Conservation (phyloP, 2,329 filamentous ascomycete genomes). For the Ceratocystiopsis sp. region DNA sequence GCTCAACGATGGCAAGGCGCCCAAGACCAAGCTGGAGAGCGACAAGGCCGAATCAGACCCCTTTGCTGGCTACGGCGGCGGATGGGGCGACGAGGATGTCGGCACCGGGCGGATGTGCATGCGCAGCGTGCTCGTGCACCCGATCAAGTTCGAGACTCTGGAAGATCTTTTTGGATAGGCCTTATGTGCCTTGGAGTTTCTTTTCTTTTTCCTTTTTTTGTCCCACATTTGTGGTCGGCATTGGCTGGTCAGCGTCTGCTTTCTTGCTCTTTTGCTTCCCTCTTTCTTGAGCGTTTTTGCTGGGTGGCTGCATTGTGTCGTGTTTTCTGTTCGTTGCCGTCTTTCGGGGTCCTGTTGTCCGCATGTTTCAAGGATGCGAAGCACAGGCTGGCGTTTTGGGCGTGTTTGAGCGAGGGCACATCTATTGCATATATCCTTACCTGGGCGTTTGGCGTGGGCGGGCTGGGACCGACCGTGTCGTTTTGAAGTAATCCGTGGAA, state of each 20-base stretch:
- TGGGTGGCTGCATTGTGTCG: too few relatives aligned
- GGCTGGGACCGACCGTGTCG: too few relatives aligned
- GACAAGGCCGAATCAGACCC: slow-evolving; percentile 26
- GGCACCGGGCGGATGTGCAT: slow-evolving; percentile 57
- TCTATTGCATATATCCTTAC: too few relatives aligned
- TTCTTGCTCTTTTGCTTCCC: not conserved
- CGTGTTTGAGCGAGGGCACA: too few relatives aligned
- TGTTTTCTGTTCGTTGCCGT: too few relatives aligned
- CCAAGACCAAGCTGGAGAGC: slow-evolving; percentile 3
- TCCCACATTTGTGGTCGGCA: not conserved
- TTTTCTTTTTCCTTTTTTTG: slow-evolving; percentile 18
- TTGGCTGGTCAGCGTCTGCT: not conserved
- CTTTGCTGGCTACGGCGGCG: slow-evolving; percentile 19
- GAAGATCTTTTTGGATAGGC: slow-evolving; percentile 5
- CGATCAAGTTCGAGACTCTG: slow-evolving; percentile 49
- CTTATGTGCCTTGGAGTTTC: not conserved
- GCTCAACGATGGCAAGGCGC: slow-evolving; percentile 4
- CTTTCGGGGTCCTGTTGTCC: too few relatives aligned
- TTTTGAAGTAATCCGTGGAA: too few relatives aligned
- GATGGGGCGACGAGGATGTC: slow-evolving; percentile 21
- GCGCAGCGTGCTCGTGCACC: slow-evolving; percentile 65
- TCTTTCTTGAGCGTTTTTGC: not conserved
- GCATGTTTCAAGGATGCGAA: too few relatives aligned
- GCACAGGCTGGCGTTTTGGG: too few relatives aligned
- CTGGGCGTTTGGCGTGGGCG: too few relatives aligned